Evolutionary conservation across 2,329 filamentous ascomycete genomes (phyloP).

Genomic region (Fusarium duplospermum): DNA sequence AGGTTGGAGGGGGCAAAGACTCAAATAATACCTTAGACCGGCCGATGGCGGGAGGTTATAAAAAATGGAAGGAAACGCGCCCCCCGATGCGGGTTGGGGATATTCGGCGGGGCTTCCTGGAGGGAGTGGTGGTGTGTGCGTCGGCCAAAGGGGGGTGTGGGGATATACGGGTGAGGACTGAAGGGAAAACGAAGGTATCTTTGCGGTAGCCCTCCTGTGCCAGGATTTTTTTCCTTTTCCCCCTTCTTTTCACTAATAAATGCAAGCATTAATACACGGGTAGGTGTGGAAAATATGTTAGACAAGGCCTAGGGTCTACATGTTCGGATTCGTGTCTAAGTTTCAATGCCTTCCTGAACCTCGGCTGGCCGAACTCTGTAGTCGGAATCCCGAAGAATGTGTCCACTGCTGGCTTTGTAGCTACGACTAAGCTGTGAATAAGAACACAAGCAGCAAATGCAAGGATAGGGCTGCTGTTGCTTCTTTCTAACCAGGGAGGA

Average conservation of each 20-base stretch:
- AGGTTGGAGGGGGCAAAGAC: constrained; percentile 33
- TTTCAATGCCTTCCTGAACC: neutral
- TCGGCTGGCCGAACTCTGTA: neutral
- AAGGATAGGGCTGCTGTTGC: neutral
- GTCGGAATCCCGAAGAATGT: neutral
- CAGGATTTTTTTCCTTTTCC: neutral
- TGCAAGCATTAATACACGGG: neutral
- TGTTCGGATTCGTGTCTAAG: neutral
- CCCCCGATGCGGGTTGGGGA: constrained; percentile 39
- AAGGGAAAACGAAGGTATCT: neutral
- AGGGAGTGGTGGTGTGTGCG: constrained; percentile 1
- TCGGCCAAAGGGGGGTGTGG: constrained; percentile 23
- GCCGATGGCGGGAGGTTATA: constrained; percentile 43
- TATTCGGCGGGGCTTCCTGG: constrained; percentile 21
- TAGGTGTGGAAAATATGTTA: neutral
- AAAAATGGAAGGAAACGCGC: constrained; percentile 36
- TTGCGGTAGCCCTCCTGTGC: neutral
- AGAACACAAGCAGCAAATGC: neutral
- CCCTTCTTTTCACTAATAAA: neutral
- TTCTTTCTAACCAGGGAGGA: constrained; percentile 12
- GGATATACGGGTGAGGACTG: constrained; percentile 2
- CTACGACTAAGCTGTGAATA: neutral
- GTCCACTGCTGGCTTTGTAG: neutral
- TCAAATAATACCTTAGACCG: constrained; percentile 26
- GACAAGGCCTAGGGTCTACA: neutral